Evolutionary conservation across 1,139 yeast genomes (phyloP).

Genomic region (Candida labiduridarum): DNA sequence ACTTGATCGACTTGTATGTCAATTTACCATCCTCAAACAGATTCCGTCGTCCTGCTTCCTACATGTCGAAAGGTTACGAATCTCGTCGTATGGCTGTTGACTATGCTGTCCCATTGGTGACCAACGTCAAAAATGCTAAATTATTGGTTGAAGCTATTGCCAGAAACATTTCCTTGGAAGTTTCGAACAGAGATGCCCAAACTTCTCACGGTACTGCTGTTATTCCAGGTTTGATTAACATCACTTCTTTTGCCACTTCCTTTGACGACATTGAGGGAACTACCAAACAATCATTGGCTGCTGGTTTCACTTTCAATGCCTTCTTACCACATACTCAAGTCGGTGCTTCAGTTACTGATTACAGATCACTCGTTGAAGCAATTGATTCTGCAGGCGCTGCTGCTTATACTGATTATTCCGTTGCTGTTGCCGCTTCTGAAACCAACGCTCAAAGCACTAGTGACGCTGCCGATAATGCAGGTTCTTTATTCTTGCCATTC

Average conservation of each 20-base stretch:
- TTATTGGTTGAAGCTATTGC: constrained; percentile 91
- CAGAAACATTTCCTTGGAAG: constrained; percentile 67
- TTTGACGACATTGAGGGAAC: constrained; percentile 64
- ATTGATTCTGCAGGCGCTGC: constrained; percentile 57
- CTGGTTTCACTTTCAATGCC: constrained; percentile 89
- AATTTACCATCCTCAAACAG: constrained; percentile 96
- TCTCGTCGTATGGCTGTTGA: constrained; percentile 99
- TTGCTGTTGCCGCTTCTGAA: constrained; percentile 82
- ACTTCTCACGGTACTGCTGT: constrained; percentile 82
- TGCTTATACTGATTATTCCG: constrained; percentile 80
- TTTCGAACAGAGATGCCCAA: constrained; percentile 82
- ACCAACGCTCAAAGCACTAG: constrained; percentile 64
- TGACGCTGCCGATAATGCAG: constrained; percentile 67
- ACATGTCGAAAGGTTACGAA: constrained; percentile 95
- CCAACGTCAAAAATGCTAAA: constrained; percentile 97
- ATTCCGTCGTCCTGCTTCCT: constrained; percentile 98
- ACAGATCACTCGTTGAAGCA: constrained; percentile 64
- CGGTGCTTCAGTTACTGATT: constrained; percentile 64
- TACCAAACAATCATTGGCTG: constrained; percentile 70
- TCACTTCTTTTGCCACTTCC: constrained; percentile 78
- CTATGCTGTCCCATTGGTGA: constrained; percentile 94
- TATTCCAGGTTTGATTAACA: constrained; percentile 85
- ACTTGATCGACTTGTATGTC: constrained; percentile 93
- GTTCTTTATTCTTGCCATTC: constrained; percentile 81
- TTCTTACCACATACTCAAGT: constrained; percentile 69